These are phyloP conservation scores for Cordyceps pruinosa DNA, from an alignment of 2,329 filamentous ascomycete species.

Conservation along the genomic window DNA sequence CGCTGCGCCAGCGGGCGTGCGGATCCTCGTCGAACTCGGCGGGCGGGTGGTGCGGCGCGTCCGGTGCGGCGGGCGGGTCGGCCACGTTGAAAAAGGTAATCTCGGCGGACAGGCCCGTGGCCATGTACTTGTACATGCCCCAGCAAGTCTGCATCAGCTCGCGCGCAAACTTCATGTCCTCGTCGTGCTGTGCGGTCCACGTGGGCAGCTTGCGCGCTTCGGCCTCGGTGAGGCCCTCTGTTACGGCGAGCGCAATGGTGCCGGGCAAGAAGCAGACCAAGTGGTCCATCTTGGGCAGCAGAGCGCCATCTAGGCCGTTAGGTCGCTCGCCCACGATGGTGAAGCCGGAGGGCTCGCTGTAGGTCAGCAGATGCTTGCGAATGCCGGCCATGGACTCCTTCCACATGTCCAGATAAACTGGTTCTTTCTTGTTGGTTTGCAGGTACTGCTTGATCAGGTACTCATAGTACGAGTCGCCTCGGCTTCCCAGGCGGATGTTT, in stretches of 20 bases:
- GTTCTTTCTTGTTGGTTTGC: conserved; percentile 81
- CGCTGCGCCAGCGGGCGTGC: conserved; percentile 63
- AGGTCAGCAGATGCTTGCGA: conserved; percentile 86
- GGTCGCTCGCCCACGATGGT: conserved; percentile 89
- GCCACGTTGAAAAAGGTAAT: conserved; percentile 85
- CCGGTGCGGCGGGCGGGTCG: conserved; percentile 54
- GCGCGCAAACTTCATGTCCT: conserved; percentile 77
- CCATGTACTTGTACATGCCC: conserved; percentile 90
- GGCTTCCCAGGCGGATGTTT: conserved; percentile 86
- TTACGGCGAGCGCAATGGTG: conserved; percentile 84
- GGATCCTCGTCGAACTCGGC: conserved; percentile 43
- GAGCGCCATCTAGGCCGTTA: conserved; percentile 54
- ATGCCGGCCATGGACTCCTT: conserved; percentile 76
- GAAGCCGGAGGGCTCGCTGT: conserved; percentile 70
- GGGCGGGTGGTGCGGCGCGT: conserved; percentile 45
- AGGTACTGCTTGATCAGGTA: conserved; percentile 98
- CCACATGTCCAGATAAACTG: conserved; percentile 89
- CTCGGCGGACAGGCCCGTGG: conserved; percentile 86
- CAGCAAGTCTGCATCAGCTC: conserved; percentile 97
- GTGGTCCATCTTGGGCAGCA: conserved; percentile 95
- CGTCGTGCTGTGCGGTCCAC: conserved; percentile 76
- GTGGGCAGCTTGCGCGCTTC: conserved; percentile 64
- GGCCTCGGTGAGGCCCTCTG: conserved; percentile 66
- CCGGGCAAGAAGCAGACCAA: conserved; percentile 96
- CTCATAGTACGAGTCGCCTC: conserved; percentile 97